Evolutionary conservation across 768 basidiomycete genomes (phyloP).

Genomic region (Leccinum subgranulosum): DNA sequence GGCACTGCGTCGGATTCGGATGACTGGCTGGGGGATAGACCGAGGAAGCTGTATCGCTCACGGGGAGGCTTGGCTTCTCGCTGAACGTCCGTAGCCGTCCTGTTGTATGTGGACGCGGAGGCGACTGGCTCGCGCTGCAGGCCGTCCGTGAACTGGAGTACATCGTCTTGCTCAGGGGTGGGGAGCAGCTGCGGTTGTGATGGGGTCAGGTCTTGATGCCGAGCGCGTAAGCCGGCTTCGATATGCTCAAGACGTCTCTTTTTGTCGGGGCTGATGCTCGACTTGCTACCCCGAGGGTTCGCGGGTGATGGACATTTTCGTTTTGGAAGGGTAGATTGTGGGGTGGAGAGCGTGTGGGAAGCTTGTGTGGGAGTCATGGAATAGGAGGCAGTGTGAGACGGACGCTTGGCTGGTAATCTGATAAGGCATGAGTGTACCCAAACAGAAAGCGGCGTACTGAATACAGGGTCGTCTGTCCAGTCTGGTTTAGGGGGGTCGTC

Average conservation of each 20-base stretch:
- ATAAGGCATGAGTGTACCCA: background rate
- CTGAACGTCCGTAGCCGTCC: background rate
- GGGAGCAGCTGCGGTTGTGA: background rate
- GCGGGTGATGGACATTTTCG: background rate
- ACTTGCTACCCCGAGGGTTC: background rate
- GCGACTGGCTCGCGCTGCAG: background rate
- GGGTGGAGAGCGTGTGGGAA: background rate
- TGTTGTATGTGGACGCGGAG: background rate
- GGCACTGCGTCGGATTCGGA: conserved; percentile 1
- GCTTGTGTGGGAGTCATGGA: background rate
- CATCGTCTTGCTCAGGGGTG: background rate
- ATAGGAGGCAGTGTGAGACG: background rate
- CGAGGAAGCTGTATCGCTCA: conserved; percentile 20
- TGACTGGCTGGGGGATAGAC: conserved; percentile 11
- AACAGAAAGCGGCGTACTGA: conserved; percentile 1
- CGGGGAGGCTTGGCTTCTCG: background rate
- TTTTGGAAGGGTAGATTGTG: conserved; percentile 7
- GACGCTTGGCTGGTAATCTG: background rate
- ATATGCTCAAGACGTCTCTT: conserved; percentile 8
- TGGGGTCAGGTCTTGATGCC: background rate
- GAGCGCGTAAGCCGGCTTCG: conserved; percentile 10
- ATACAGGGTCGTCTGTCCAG: conserved; percentile 31
- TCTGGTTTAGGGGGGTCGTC: conserved; percentile 17
- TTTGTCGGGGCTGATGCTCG: background rate
- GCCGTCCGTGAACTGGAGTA: conserved; percentile 18